Percentiles rank a stretch among this genome's conserved stretches.
Conservation (phyloP, 2,329 filamentous ascomycete genomes). For the Colletotrichum nymphaeae region DNA sequence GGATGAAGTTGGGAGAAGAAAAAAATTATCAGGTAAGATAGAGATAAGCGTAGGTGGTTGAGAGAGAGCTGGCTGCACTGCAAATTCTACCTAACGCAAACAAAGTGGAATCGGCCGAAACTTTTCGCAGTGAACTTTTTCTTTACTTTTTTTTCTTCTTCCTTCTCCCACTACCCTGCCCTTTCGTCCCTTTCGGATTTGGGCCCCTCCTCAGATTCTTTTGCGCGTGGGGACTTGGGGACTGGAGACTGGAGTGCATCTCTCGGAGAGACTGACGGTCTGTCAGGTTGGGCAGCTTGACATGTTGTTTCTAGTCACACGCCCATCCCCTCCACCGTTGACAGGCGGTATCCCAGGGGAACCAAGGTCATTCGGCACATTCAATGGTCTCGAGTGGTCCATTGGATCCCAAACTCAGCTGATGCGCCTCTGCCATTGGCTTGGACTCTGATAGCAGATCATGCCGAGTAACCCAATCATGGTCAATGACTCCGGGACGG, state of each 20-base stretch:
- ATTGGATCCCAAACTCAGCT: slow-evolving; percentile 40
- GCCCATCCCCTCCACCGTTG: background rate
- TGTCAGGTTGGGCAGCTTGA: slow-evolving; percentile 30
- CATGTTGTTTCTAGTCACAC: slow-evolving; percentile 23
- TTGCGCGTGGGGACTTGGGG: slow-evolving; percentile 12
- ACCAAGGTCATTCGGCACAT: slow-evolving; percentile 11
- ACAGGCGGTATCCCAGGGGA: slow-evolving; percentile 31
- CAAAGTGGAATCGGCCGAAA: slow-evolving; percentile 33
- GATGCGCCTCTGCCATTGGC: slow-evolving; percentile 41
- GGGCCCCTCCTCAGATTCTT: slow-evolving; percentile 10
- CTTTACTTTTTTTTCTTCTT: background rate
- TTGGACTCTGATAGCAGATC: background rate
- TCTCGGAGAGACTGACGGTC: background rate
- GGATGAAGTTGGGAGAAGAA: background rate
- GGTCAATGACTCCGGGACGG: background rate
- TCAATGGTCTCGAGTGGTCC: slow-evolving; percentile 10
- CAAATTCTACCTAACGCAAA: slow-evolving; percentile 21
- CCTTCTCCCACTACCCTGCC: background rate
- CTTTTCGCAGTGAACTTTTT: slow-evolving; percentile 26
- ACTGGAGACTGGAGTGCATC: slow-evolving; percentile 26
- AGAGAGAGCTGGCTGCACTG: slow-evolving; percentile 8
- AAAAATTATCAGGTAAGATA: background rate
- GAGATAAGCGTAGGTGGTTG: background rate
- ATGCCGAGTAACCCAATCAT: slow-evolving; percentile 1
- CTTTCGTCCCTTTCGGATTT: background rate